Evolutionary conservation across 2,329 filamentous ascomycete genomes (phyloP).

Genomic region (Tolypocladium sp.): DNA sequence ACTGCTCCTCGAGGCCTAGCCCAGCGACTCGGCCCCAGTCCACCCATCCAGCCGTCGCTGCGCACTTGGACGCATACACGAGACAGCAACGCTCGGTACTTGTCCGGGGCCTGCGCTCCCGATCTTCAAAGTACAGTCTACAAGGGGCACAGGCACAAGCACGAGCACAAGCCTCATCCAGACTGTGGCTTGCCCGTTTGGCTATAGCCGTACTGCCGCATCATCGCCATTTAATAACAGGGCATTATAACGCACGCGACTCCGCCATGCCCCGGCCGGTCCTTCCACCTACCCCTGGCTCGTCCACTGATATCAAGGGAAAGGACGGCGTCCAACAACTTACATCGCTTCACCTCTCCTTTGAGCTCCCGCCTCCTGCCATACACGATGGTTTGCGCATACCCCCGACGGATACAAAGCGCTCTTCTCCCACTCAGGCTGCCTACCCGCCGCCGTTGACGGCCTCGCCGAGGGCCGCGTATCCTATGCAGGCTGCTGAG

Average conservation of each 20-base stretch:
- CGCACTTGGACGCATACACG: neutral
- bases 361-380: slow-evolving; percentile 71
- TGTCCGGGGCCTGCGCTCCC: neutral
- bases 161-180: neutral
- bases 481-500: slow-evolving; percentile 39
- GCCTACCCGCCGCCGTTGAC: slow-evolving; percentile 6
- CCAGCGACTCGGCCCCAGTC: neutral
- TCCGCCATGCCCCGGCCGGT: slow-evolving; percentile 21
- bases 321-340: slow-evolving; percentile 57
- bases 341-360: slow-evolving; percentile 54
- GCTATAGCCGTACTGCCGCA: neutral
- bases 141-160: neutral
- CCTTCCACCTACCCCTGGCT: slow-evolving; percentile 64
- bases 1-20: neutral
- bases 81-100: neutral
- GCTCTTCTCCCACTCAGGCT: slow-evolving; percentile 15
- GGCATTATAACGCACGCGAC: neutral
- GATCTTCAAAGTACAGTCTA: neutral
- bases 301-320: slow-evolving; percentile 70
- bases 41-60: neutral
- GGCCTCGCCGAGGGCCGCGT: slow-evolving; percentile 19
- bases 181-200: neutral
- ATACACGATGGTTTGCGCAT: slow-evolving; percentile 42
- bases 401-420: slow-evolving; percentile 19
- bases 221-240: neutral